Conservation (phyloP, 352 stramenopile species). For the Phytophthora palmivora region DNA sequence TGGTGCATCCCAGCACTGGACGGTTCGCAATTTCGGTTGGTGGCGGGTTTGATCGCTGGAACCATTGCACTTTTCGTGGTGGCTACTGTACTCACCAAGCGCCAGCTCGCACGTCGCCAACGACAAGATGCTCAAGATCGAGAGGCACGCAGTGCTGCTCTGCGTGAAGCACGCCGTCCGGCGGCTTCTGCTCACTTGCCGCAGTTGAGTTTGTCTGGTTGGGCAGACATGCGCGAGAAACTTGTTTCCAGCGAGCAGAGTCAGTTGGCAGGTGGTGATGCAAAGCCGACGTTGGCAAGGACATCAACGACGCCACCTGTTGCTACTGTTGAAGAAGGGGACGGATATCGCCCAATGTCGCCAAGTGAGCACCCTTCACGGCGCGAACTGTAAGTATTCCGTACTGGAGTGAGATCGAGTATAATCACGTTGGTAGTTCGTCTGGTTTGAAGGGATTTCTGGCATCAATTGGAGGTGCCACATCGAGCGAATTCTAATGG, state of each 20-base stretch:
- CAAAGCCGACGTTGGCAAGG: conserved; percentile 24
- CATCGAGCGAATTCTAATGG: background rate
- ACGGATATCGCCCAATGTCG: conserved; percentile 49
- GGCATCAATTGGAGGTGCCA: background rate
- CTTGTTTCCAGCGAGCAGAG: conserved; percentile 44
- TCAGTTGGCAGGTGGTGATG: conserved; percentile 10
- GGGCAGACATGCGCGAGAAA: conserved; percentile 57
- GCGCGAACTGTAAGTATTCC: conserved; percentile 31
- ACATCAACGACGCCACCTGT: conserved; percentile 19
- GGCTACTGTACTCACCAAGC: conserved; percentile 27
- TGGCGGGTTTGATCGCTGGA: conserved; percentile 29
- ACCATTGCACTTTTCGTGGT: conserved; percentile 40
- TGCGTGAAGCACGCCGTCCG: conserved; percentile 22
- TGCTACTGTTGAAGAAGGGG: conserved; percentile 40
- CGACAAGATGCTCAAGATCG: conserved; percentile 19
- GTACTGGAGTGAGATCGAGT: conserved; percentile 8
- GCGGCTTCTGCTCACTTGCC: conserved; percentile 28
- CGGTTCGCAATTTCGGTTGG: conserved; percentile 35
- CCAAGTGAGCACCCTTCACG: conserved; percentile 30
- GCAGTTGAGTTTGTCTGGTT: conserved; percentile 55
- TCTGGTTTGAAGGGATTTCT: background rate
- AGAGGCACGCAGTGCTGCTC: conserved; percentile 16
- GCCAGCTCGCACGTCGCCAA: conserved; percentile 26
- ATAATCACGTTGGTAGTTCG: conserved; percentile 18
- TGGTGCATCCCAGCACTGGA: conserved; percentile 36